Conservation (phyloP, 306 rosid genomes). For the Vigna trinervia region DNA sequence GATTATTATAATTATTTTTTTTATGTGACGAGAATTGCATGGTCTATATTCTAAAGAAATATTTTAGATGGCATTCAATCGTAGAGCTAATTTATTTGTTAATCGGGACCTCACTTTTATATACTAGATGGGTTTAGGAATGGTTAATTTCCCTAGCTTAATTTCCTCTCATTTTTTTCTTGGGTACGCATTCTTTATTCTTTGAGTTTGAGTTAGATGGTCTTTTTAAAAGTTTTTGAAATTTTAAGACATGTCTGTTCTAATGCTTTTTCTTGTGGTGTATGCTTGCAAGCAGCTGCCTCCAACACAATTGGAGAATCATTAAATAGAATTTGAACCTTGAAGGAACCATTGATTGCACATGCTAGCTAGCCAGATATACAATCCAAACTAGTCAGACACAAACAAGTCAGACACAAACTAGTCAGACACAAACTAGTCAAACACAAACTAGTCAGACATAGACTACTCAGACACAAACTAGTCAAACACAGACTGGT, state of each 20-base stretch:
- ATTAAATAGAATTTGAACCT: conserved; percentile 70
- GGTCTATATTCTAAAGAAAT: too few species aligned
- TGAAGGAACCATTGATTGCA: conserved; percentile 75
- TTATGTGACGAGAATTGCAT: background rate
- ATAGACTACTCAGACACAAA: conserved; percentile 53
- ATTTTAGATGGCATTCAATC: background rate
- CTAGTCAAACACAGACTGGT: conserved; percentile 62
- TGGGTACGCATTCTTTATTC: background rate
- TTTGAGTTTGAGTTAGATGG: background rate
- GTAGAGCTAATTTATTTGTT: background rate
- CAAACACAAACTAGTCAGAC: conserved; percentile 42
- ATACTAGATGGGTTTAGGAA: background rate
- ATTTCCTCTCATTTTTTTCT: background rate
- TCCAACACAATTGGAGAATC: conserved; percentile 89
- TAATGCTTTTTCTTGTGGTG: conserved; percentile 36
- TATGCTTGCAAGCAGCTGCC: conserved; percentile 73
- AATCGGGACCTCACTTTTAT: background rate
- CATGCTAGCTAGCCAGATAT: conserved; percentile 80
- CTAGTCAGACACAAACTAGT: conserved; percentile 56
- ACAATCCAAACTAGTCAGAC: conserved; percentile 58
- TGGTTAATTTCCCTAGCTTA: background rate
- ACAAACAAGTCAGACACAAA: conserved; percentile 53
- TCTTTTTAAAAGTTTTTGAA: conserved; percentile 28
- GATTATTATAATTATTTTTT: background rate
- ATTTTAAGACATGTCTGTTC: conserved; percentile 7